A percentile compares a stretch with the other conserved stretches of the same genome.
Conservation (phyloP, 768 basidiomycete species). For the Collybia sordida region DNA sequence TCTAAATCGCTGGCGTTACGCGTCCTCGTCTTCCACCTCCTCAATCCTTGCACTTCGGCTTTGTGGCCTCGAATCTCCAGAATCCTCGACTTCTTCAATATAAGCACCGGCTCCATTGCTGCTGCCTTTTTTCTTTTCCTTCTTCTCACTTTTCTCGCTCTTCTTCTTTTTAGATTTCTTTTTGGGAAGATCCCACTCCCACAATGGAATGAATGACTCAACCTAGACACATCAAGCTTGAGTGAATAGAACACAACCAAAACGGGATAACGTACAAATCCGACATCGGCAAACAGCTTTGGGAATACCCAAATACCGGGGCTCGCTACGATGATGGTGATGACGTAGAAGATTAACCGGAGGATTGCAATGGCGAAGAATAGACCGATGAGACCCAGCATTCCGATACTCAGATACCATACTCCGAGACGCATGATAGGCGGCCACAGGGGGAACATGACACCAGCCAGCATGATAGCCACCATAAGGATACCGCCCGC, state of each 20-base stretch:
- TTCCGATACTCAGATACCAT: constrained; percentile 90
- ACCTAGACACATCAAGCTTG: constrained; percentile 51
- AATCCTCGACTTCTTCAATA: constrained; percentile 47
- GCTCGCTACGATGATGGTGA: constrained; percentile 81
- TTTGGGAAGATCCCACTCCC: constrained; percentile 94
- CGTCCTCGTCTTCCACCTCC: constrained; percentile 47
- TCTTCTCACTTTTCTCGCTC: constrained; percentile 49
- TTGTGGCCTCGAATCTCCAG: constrained; percentile 38
- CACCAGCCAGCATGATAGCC: constrained; percentile 88
- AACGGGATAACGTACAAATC: constrained; percentile 72
- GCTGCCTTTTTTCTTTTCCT: constrained; percentile 40
- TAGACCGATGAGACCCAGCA: constrained; percentile 83
- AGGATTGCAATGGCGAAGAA: constrained; percentile 92
- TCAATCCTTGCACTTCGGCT: constrained; percentile 45
- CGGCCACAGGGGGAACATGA: constrained; percentile 99
- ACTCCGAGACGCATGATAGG: constrained; percentile 89
- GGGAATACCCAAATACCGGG: constrained; percentile 99
- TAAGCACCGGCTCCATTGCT: constrained; percentile 41
- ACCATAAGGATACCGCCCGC: constrained; percentile 92
- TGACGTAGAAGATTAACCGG: constrained; percentile 89
- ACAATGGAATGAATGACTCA: constrained; percentile 94
- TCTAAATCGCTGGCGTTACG: constrained; percentile 9
- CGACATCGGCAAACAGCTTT: constrained; percentile 95
- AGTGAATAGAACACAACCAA: not conserved
- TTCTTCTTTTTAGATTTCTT: constrained; percentile 71